Percentiles rank a stretch among this genome's conserved stretches.
These are phyloP conservation scores for Suhomyces prunicola DNA, from an alignment of 805 yeast genomes.

Conservation along the genomic window DNA sequence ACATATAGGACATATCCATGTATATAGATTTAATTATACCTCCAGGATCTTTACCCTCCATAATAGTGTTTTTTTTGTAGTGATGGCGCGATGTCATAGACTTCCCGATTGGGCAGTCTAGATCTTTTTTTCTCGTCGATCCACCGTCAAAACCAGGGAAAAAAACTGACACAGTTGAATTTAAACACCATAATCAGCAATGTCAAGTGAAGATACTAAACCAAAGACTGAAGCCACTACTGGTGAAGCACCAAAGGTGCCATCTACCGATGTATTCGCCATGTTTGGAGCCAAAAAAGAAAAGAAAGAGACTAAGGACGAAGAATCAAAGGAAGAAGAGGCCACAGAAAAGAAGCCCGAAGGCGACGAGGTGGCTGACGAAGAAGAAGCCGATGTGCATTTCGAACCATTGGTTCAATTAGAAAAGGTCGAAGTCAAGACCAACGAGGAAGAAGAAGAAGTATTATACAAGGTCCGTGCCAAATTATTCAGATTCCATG, in stretches of 20 bases:
- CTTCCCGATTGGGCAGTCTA: slow-evolving; percentile 8
- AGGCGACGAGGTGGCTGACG: slow-evolving; percentile 51
- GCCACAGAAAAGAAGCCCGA: slow-evolving; percentile 41
- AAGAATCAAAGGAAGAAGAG: slow-evolving; percentile 35
- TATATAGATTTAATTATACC: not conserved
- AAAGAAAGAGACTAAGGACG: slow-evolving; percentile 47
- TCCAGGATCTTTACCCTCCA: not conserved
- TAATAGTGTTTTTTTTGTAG: not conserved
- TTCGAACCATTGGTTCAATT: slow-evolving; percentile 95
- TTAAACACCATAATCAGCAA: slow-evolving; percentile 4
- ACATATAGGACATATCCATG: not conserved
- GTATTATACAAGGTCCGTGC: slow-evolving; percentile 85
- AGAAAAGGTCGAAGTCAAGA: slow-evolving; percentile 94
- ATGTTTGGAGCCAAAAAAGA: slow-evolving; percentile 93
- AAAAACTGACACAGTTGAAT: not conserved
- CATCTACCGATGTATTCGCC: slow-evolving; percentile 81
- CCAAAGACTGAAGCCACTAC: slow-evolving; percentile 23
- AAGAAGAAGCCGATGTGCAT: slow-evolving; percentile 79
- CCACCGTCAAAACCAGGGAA: not conserved
- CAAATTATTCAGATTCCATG: slow-evolving; percentile 85
- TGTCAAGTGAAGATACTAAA: slow-evolving; percentile 32
- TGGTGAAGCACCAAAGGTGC: slow-evolving; percentile 50
- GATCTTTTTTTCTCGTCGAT: not conserved
- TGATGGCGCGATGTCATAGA: not conserved
- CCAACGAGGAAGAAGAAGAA: slow-evolving; percentile 90